A percentile compares a stretch with the other conserved stretches of the same genome.
Evolutionary conservation across 2,329 filamentous ascomycete species (phyloP).

Genomic region (Alternaria gaisen): DNA sequence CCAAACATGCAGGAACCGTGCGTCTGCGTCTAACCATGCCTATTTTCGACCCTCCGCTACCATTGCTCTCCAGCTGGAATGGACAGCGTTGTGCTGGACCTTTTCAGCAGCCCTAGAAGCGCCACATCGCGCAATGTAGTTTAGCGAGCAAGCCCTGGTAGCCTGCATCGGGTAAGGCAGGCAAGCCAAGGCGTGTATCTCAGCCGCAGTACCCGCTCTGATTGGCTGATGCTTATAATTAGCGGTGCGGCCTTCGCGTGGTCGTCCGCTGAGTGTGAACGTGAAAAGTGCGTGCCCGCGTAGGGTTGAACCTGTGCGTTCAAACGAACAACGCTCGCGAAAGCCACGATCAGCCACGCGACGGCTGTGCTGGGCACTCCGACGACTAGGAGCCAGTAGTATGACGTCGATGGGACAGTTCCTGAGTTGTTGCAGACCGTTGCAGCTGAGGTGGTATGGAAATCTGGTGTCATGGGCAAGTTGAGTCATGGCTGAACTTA

Average conservation of each 20-base stretch:
- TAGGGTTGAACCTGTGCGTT: conserved; percentile 28
- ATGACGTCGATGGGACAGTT: conserved; percentile 39
- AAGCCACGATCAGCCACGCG: conserved; percentile 47
- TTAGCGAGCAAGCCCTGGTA: conserved; percentile 24
- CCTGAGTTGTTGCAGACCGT: conserved; percentile 29
- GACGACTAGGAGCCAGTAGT: conserved; percentile 41
- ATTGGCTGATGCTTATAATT: conserved; percentile 46
- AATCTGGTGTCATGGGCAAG: conserved; percentile 45
- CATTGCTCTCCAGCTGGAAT: conserved; percentile 44
- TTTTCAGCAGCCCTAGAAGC: conserved; percentile 39
- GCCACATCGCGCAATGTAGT: conserved; percentile 38
- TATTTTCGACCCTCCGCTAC: conserved; percentile 35
- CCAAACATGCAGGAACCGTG: conserved; percentile 36
- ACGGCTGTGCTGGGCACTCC: conserved; percentile 45
- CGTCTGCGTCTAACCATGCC: conserved; percentile 28
- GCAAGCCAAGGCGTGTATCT: conserved; percentile 24
- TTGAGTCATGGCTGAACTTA: conserved; percentile 45
- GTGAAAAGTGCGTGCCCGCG: conserved; percentile 31
- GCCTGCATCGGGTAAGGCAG: conserved; percentile 41
- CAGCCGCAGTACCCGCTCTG: conserved; percentile 28
- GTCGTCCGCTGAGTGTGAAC: conserved; percentile 39
- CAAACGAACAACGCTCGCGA: conserved; percentile 35
- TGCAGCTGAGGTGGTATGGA: conserved; percentile 45
- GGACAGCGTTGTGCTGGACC: conserved; percentile 37
- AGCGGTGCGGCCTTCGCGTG: conserved; percentile 46